Evolutionary conservation across 1,284 basidiomycete genomes (phyloP), one percentile per base, ranked within the genome.

Genomic region (Erythrobasidium hasegawianum): DNA sequence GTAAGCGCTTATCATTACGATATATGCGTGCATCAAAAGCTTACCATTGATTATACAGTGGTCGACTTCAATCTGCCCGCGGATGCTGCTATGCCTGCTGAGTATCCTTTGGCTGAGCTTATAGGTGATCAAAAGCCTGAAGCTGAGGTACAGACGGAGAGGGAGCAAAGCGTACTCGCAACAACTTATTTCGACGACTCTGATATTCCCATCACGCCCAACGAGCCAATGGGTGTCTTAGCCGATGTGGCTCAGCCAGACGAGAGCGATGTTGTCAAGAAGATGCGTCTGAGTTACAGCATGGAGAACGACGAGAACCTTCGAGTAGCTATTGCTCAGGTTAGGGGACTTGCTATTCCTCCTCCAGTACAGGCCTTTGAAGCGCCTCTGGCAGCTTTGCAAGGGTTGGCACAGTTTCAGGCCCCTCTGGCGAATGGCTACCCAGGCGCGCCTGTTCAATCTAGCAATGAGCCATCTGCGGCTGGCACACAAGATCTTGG

Each of bases 61-160:
- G 62, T 65, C 29, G 62, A 65, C 22, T 18, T 43, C 7, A 57
- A 58, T 20, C 43, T 65, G n/a, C 41, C 62, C 18, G 13, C 55
- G 38, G 62, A 65, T 16, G 26, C 8, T 7, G n/a, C 41, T 1
- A 40, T 58, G 14, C 16, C 29, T 16, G 55, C 55, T 20, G 55
- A 27, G 14, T 65, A 65, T 27, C 62, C 62, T n/a, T 43, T 39
- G 14, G 53, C 62, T 2, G 62, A 65, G 33, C 49, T 58, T 26
- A 57, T 65, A 9, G 62, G 47, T 5, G 18, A 18, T n/a, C 41
- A 45, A 11, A 57, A 41, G 45, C 55, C 53, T 26, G 62, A 65
- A 41, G 26, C 50, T 2, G 56, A 57, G n/a, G 20, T 57, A 2
- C 62, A 65, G 52, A 41, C 39, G 9, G 62, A 65, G 41, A 40